A percentile compares a stretch with the other conserved stretches of the same genome.
These are phyloP conservation scores for Rhododendron simsii DNA, from an alignment of 148 eudicot genomes.

Conservation along the genomic window DNA sequence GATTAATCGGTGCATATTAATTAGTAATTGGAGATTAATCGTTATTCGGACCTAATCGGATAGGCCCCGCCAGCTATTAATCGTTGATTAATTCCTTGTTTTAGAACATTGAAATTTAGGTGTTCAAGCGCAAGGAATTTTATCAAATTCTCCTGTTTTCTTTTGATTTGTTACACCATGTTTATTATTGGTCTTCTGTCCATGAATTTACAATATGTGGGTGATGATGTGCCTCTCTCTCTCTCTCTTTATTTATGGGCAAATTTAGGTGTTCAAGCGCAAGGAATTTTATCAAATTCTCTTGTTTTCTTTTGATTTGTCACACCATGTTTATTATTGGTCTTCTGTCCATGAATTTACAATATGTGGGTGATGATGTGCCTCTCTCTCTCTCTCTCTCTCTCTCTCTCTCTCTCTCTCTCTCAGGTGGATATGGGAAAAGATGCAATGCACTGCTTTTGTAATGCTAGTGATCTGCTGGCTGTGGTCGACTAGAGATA, in stretches of 20 bases:
- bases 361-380: not conserved
- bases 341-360: not conserved
- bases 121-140: not conserved
- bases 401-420: not conserved
- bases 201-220: too few relatives aligned
- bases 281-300: not conserved
- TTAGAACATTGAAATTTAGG: too few relatives aligned
- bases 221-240: too few relatives aligned
- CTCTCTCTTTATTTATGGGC: too few relatives aligned
- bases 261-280: not conserved
- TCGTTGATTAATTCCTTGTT: too few relatives aligned
- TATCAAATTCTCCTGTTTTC: not conserved
- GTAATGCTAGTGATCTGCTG: conserved; percentile 72
- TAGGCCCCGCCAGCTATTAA: too few relatives aligned
- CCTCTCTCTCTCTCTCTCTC: not conserved
- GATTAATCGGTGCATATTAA: too few relatives aligned
- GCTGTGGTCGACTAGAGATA: conserved; percentile 69
- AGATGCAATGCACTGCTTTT: conserved; percentile 58
- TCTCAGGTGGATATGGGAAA: conserved; percentile 54
- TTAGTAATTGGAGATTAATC: too few relatives aligned
- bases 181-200: not conserved
- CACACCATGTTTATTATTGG: not conserved
- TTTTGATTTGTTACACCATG: not conserved
- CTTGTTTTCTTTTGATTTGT: not conserved
- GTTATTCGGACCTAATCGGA: too few relatives aligned